A percentile compares a stretch with the other conserved stretches of the same genome.
These are phyloP conservation scores for Aechmea fasciata DNA, from an alignment of 176 grass and related monocot genomes.

Conservation along the genomic window DNA sequence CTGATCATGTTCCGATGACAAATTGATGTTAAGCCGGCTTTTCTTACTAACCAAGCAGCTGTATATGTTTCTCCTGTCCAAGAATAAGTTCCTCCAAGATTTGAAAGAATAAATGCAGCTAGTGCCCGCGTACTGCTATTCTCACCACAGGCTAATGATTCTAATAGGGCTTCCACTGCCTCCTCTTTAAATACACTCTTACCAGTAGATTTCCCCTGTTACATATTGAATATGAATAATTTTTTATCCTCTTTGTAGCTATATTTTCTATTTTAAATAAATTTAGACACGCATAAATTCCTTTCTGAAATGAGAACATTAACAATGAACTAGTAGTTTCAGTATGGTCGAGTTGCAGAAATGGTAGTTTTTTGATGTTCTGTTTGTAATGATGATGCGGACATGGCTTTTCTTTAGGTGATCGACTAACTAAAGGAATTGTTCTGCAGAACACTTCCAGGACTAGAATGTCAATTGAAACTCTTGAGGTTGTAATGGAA, in stretches of 20 bases:
- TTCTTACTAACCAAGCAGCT: conserved; percentile 61
- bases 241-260: neutral
- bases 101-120: conserved; percentile 64
- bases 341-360: neutral
- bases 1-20: conserved; percentile 75
- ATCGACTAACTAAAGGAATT: too few relatives aligned
- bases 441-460: too few relatives aligned
- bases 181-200: conserved; percentile 74
- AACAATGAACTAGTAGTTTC: neutral
- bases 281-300: neutral
- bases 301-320: too few relatives aligned
- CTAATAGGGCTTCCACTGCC: conserved; percentile 68
- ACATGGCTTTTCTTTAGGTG: too few relatives aligned
- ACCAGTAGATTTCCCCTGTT: conserved; percentile 40
- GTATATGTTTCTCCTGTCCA: conserved; percentile 91
- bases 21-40: conserved; percentile 64
- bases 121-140: conserved; percentile 56
- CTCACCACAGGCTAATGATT: conserved; percentile 45
- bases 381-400: too few relatives aligned
- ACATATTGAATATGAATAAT: conserved; percentile 1
- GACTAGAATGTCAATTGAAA: too few relatives aligned
- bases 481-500: too few relatives aligned
- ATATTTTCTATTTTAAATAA: neutral
- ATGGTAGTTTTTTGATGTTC: neutral
- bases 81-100: conserved; percentile 85